phyloP scores from a whole-genome alignment of 257 asterid genomes.

The Nicotiana paniculata region DNA sequence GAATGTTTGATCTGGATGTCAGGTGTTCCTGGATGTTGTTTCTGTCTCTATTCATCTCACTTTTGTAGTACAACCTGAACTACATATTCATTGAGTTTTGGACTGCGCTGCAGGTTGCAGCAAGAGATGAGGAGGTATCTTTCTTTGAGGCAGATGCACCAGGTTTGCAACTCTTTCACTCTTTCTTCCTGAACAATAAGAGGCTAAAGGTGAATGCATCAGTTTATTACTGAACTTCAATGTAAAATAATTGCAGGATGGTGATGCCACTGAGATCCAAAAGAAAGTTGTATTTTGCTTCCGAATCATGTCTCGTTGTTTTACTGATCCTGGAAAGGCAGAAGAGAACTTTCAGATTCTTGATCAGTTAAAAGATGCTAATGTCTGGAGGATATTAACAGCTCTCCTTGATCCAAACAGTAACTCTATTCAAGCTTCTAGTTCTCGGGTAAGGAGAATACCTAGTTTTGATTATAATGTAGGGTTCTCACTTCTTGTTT shows the following conservation, averaged over 20 bases:
- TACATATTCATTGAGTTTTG: not conserved
- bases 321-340: conserved; percentile 66
- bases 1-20: conserved; percentile 10
- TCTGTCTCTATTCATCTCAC: not conserved
- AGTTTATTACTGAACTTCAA: conserved; percentile 8
- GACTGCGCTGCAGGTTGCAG: conserved; percentile 55
- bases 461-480: not conserved
- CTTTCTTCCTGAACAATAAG: not conserved
- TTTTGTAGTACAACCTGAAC: not conserved
- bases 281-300: conserved; percentile 65
- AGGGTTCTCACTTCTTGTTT: not conserved
- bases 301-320: conserved; percentile 89
- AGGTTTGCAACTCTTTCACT: conserved; percentile 40
- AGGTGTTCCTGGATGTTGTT: conserved; percentile 2
- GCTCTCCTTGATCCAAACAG: conserved; percentile 74
- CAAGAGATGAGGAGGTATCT: conserved; percentile 89
- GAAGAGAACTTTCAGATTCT: conserved; percentile 83
- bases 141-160: conserved; percentile 58
- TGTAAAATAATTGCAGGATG: conserved; percentile 52
- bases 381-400: conserved; percentile 57
- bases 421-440: conserved; percentile 44
- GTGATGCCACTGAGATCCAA: conserved; percentile 65
- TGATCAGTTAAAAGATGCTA: conserved; percentile 80
- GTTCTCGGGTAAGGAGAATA: conserved; percentile 57
- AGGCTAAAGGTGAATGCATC: not conserved